Percentiles rank a stretch among this genome's conserved stretches.
Conservation (phyloP, 768 basidiomycete genomes). For the Lyophyllum atratum region DNA sequence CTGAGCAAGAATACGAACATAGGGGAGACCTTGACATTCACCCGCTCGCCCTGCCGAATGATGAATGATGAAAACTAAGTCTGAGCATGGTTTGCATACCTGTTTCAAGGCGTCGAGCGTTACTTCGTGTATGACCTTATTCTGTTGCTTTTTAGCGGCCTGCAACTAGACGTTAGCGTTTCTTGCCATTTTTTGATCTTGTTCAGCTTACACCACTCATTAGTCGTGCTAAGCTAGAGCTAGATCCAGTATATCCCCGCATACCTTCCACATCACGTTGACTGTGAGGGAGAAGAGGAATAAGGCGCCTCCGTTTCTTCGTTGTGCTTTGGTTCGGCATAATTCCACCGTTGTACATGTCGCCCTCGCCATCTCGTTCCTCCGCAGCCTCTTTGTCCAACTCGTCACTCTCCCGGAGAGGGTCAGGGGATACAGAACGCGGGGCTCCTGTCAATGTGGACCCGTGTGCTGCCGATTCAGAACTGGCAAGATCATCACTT, state of each 20-base stretch:
- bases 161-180: constrained; percentile 2
- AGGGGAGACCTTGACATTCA: constrained; percentile 57
- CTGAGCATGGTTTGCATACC: constrained; percentile 2
- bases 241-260: constrained; percentile 8
- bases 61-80: background rate
- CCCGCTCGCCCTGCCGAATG: constrained; percentile 42
- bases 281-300: constrained; percentile 4
- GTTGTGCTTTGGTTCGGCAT: constrained; percentile 3
- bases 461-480: constrained; percentile 22
- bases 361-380: constrained; percentile 9
- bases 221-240: constrained; percentile 14
- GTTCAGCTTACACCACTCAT: constrained; percentile 4
- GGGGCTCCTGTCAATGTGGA: constrained; percentile 28
- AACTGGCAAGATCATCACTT: constrained; percentile 22
- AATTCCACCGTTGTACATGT: constrained; percentile 6
- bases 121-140: constrained; percentile 11
- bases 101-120: constrained; percentile 21
- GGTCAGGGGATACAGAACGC: constrained; percentile 39
- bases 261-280: constrained; percentile 18
- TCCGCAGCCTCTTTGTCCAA: constrained; percentile 5
- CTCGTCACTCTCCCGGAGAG: constrained; percentile 24
- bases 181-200: background rate
- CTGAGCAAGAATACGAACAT: constrained; percentile 66
- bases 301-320: constrained; percentile 13
- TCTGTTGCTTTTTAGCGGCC: constrained; percentile 14